Percentiles rank a stretch among this genome's conserved stretches.
phyloP scores from a whole-genome alignment of 2,329 filamentous ascomycete species.

The Aspergillus flavus region DNA sequence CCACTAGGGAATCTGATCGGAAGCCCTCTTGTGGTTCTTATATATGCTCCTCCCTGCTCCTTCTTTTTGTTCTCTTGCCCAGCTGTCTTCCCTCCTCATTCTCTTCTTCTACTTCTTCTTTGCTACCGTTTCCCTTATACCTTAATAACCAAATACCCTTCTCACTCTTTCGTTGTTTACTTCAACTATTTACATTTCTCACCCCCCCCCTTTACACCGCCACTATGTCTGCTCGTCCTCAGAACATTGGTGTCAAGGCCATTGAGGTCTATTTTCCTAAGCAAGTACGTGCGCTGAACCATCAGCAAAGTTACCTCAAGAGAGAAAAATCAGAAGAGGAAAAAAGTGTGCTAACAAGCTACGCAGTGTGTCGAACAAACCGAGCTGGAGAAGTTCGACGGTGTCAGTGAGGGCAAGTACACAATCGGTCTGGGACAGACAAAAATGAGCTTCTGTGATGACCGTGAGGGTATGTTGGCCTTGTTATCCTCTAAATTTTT shows the following conservation, averaged over 20 bases:
- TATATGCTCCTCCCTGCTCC: conserved; percentile 17
- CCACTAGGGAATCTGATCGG: conserved; percentile 14
- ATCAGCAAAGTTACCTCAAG: not conserved
- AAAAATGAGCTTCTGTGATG: conserved; percentile 91
- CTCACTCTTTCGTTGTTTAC: conserved; percentile 11
- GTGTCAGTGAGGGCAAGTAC: conserved; percentile 80
- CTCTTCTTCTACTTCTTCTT: conserved; percentile 13
- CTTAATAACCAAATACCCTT: conserved; percentile 4
- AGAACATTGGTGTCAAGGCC: conserved; percentile 92
- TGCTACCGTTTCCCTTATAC: conserved; percentile 4
- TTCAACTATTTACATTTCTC: conserved; percentile 11
- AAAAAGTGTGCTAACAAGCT: conserved; percentile 15
- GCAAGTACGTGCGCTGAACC: conserved; percentile 63
- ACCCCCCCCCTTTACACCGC: conserved; percentile 20
- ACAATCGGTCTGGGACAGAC: conserved; percentile 89
- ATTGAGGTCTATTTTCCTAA: conserved; percentile 87
- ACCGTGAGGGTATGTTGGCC: conserved; percentile 70
- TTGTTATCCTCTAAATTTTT: not conserved
- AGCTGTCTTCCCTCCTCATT: conserved; percentile 8
- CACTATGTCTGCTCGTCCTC: conserved; percentile 72
- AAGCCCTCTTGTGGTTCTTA: conserved; percentile 11
- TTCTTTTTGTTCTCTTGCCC: conserved; percentile 12
- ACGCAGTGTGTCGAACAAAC: conserved; percentile 77
- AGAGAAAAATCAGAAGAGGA: not conserved
- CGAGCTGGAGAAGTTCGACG: conserved; percentile 85